A percentile compares a stretch with the other conserved stretches of the same genome.
Conservation (phyloP, 1,284 basidiomycete genomes). For the Marasmius tenuissimus region DNA sequence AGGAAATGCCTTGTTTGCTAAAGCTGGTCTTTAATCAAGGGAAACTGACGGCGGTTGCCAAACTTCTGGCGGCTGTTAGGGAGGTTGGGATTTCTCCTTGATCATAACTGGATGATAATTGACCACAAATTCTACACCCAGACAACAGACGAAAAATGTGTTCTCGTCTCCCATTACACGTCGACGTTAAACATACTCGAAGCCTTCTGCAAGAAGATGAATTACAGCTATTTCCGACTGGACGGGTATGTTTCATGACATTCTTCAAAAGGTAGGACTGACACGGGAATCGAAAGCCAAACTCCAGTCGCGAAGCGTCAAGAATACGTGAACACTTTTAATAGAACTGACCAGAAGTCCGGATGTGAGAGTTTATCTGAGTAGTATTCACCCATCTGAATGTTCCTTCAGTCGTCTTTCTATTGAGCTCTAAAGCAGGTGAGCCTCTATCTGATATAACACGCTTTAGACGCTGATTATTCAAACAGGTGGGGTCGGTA, state of each 20-base stretch:
- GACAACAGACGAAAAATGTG: constrained; percentile 89
- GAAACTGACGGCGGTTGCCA: constrained; percentile 79
- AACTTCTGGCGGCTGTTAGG: constrained; percentile 67
- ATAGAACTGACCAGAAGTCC: constrained; percentile 66
- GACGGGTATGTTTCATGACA: constrained; percentile 66
- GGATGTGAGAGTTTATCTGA: constrained; percentile 51
- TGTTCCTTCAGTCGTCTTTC: constrained; percentile 75
- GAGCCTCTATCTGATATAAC: constrained; percentile 10
- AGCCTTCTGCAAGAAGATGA: constrained; percentile 74
- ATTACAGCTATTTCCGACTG: constrained; percentile 82
- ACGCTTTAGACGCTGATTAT: not conserved
- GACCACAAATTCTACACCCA: constrained; percentile 24
- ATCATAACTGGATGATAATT: not conserved
- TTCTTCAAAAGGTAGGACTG: constrained; percentile 8
- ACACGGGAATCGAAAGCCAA: constrained; percentile 45
- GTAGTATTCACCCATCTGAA: constrained; percentile 5
- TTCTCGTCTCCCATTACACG: constrained; percentile 89
- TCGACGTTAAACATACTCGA: constrained; percentile 93
- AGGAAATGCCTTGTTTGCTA: not conserved
- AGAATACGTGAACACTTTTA: constrained; percentile 81
- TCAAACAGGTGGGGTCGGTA: constrained; percentile 77
- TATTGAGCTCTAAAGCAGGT: constrained; percentile 93
- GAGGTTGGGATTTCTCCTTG: constrained; percentile 40
- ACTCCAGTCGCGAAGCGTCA: constrained; percentile 82
- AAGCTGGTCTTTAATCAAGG: constrained; percentile 43